phyloP scores from a whole-genome alignment of 1,284 basidiomycete species.

The Cystobasidium slooffiae region DNA sequence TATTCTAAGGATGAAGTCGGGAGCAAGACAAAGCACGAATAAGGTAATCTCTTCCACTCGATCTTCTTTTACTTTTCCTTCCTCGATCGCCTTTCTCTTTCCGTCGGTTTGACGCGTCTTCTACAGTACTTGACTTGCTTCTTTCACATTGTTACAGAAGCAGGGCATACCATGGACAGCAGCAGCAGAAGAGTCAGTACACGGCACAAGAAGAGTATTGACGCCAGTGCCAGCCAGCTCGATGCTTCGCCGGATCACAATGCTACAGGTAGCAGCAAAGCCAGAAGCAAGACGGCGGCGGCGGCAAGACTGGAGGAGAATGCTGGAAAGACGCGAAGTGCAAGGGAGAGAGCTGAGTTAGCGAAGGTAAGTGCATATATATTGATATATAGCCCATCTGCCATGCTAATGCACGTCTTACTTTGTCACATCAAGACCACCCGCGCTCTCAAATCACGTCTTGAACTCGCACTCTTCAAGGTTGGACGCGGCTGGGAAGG shows the following conservation, averaged over 20 bases:
- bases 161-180: neutral
- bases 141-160: neutral
- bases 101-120: slow-evolving; percentile 4
- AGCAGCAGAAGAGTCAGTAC: slow-evolving; percentile 11
- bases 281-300: neutral
- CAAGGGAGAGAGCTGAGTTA: slow-evolving; percentile 15
- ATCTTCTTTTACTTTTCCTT: neutral
- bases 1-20: too few species aligned
- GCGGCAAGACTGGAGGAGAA: neutral
- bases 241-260: slow-evolving; percentile 8
- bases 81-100: neutral
- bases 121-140: neutral
- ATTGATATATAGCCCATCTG: neutral
- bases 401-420: neutral
- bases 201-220: neutral
- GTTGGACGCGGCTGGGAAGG: slow-evolving; percentile 48
- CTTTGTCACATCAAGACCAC: slow-evolving; percentile 48
- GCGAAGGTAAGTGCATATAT: too few species aligned
- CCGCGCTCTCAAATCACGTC: slow-evolving; percentile 48
- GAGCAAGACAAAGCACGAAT: too few species aligned
- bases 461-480: slow-evolving; percentile 52
- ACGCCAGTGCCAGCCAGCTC: neutral
- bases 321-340: slow-evolving; percentile 7
- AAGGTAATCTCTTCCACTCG: neutral
- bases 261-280: neutral